Base-by-base conservation (phyloP, 257 asterid genomes). In the Penstemon davidsonii region DNA sequence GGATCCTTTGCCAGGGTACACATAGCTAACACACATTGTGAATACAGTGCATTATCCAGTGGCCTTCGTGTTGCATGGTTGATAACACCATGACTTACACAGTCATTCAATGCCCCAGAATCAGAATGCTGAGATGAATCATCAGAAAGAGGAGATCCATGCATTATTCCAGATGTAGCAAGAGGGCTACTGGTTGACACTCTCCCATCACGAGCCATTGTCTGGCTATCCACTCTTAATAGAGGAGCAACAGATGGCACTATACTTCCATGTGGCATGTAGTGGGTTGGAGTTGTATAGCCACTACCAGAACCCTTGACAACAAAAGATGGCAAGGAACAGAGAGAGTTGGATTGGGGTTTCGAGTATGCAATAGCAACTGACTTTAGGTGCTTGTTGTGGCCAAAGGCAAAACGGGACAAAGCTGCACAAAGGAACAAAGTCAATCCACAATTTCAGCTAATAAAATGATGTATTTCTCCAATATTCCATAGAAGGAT, bases 101-200 rank as follows among this genome's bases (percentile, higher is more conserved):
- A 53, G 64, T 88, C 96, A 82, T 82, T 77, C 55, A 78, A 62
- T 57, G 88, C 77, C 55, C 96, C 99, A 70, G 96, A 81, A 81
- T 94, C 99, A 79, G 98, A 94, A 85, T 86, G 96, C 79, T 83
- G 97, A 36, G 96, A 88, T 8, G 96, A 91, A 77, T 88, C 96
- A 80, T 94, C 99, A 53, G 99, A 94, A 40, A 87, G 85, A 55
- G 99, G 96, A 76, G 99, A 94, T 71, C 99, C 99, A 46, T 91
- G 99, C 95, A 94, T 84, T 58, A 91, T 68, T 64, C 95, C 96
- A 70, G 96, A 73, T 44, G 91, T 72, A 62, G 93, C 89, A 66
- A 89, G 92, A 61, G 96, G 99, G 83, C 96, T 94, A 73, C 98
- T 85, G 38, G 90, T 80, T 66, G 96, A 88, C 33, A 78, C 89